Evolutionary conservation across 192 early-diverging fungal genomes (phyloP).

Genomic region (Coemansia sp.): DNA sequence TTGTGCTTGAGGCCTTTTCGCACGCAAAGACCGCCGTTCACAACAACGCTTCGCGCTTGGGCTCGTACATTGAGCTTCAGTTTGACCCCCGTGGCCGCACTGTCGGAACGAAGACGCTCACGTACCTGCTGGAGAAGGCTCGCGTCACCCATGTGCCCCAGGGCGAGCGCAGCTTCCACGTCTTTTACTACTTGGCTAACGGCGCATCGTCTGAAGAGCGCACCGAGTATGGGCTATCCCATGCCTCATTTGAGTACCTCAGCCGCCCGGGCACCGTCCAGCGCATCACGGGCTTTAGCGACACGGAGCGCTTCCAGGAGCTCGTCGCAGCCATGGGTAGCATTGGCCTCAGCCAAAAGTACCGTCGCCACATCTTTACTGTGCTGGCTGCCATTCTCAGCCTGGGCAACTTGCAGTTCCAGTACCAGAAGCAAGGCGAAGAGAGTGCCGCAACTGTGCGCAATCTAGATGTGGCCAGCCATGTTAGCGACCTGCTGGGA

Average conservation of each 20-base stretch:
- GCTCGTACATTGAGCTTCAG: slow-evolving; percentile 81
- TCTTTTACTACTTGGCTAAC: slow-evolving; percentile 89
- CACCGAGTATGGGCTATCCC: slow-evolving; percentile 57
- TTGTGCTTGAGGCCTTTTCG: slow-evolving; percentile 85
- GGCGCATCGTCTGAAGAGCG: slow-evolving; percentile 79
- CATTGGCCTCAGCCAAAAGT: slow-evolving; percentile 78
- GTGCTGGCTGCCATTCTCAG: slow-evolving; percentile 82
- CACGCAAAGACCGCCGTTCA: slow-evolving; percentile 75
- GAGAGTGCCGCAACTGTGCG: slow-evolving; percentile 80
- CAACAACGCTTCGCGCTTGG: slow-evolving; percentile 82
- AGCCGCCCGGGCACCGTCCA: slow-evolving; percentile 60
- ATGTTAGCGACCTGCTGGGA: slow-evolving; percentile 81
- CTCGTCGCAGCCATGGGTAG: slow-evolving; percentile 81
- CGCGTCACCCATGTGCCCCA: slow-evolving; percentile 69
- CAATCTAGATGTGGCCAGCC: slow-evolving; percentile 73
- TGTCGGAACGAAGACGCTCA: slow-evolving; percentile 79
- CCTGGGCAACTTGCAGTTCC: slow-evolving; percentile 86
- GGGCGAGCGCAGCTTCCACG: slow-evolving; percentile 86
- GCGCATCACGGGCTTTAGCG: slow-evolving; percentile 62
- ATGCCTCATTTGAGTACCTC: slow-evolving; percentile 53
- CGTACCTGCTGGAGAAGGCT: slow-evolving; percentile 86
- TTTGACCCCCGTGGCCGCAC: slow-evolving; percentile 87
- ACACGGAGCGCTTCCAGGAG: slow-evolving; percentile 63
- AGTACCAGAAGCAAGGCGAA: slow-evolving; percentile 65
- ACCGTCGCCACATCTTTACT: slow-evolving; percentile 82